Evolutionary conservation across 192 early-diverging fungal genomes (phyloP), one percentile per base, ranked within the genome.

Genomic region (Gigaspora rosea): DNA sequence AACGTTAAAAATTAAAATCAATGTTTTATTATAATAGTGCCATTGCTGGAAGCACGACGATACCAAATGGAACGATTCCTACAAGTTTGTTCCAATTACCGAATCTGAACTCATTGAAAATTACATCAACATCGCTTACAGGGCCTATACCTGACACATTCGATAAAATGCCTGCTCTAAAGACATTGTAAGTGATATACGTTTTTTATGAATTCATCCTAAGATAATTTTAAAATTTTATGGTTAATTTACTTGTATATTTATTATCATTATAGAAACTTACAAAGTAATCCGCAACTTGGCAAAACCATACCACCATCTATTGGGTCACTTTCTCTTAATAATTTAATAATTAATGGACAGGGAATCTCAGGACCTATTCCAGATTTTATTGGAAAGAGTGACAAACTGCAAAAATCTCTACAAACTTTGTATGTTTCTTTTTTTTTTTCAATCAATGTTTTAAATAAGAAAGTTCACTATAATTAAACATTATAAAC

Each of bases 351-450:
- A 32, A 27, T 48, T 35, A 32, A 46, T 12, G 12, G 12, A 4
- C 73, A 75, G 3, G 27, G 47, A 22, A 27, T 75, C 15, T 46
- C 9, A 11, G 47, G 61, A 10, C 0, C 2, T 16, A 63, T 75
- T 15, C 73, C 73, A 8, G 59, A 75, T 63, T 20, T 61, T 5
- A 62, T 75, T 27, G 59, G 57, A 2, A 75, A 75, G 16, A 75
- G 73, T 63, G 12, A 20, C 13, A 16, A 59, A 33, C n/a, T 75
- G 35, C 59, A 75, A 75, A 4, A 41, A 20, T 63, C 41, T 63
- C 47, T 75, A 9, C 11, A 27, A 41, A 15, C 1, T 16, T 75
- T 75, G 73, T 72, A 72, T 56, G 71, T 72, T 49, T 20, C 8
- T 15, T 13, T 54, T 56, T 7, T 49, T 52, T 52, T 22, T 56